phyloP scores from a whole-genome alignment of 1,284 basidiomycete species.

The Naganishia albida region DNA sequence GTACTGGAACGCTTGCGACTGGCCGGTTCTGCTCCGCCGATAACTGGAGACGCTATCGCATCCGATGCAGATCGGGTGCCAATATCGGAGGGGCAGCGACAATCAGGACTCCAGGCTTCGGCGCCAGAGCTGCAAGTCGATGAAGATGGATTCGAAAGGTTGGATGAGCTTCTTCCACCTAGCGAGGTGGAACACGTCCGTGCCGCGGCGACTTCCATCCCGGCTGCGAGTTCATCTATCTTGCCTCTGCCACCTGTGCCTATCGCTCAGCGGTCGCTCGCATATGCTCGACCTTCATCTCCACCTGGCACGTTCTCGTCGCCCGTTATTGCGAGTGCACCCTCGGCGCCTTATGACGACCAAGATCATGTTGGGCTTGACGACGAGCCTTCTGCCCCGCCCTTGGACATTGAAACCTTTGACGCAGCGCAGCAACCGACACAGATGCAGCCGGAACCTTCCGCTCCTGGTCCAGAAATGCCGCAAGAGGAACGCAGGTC shows the following conservation, averaged over 20 bases:
- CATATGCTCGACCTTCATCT: conserved; percentile 38
- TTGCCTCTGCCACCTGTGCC: conserved; percentile 37
- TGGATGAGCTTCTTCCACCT: conserved; percentile 29
- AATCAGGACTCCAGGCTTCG: conserved; percentile 14
- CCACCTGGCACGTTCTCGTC: conserved; percentile 29
- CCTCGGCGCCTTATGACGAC: conserved; percentile 35
- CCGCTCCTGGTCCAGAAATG: neutral
- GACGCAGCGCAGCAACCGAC: neutral
- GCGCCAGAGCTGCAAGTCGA: conserved; percentile 51
- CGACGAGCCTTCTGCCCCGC: conserved; percentile 36
- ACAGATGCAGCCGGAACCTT: neutral
- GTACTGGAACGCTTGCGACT: conserved; percentile 48
- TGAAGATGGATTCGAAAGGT: conserved; percentile 48
- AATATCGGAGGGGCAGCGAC: neutral
- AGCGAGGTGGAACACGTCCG: neutral
- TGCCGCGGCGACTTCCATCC: conserved; percentile 2
- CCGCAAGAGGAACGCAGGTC: neutral
- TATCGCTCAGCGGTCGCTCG: conserved; percentile 32
- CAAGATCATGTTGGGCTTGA: neutral
- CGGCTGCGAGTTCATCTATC: conserved; percentile 11
- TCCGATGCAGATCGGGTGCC: neutral
- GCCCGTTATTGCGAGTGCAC: conserved; percentile 20
- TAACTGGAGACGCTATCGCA: neutral
- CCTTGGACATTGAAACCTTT: conserved; percentile 36
- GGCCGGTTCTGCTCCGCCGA: conserved; percentile 45